These are phyloP conservation scores for Pythium utonaiense DNA, from an alignment of 352 stramenopile species.

Conservation along the genomic window DNA sequence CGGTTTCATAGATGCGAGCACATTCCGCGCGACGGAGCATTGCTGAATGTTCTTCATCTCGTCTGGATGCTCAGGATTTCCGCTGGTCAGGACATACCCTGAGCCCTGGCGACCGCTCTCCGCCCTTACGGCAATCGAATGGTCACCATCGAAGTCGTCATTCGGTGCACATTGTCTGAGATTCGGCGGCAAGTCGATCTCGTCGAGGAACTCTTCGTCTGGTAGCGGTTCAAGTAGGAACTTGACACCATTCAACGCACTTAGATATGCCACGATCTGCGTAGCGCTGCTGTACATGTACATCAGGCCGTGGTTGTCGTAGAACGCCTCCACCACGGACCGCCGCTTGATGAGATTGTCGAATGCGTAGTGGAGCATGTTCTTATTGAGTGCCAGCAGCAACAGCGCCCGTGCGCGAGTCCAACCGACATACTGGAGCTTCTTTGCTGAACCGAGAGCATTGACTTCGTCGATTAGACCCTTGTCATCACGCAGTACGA, in stretches of 20 bases:
- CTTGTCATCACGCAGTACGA: conserved; percentile 66
- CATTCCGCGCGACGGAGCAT: conserved; percentile 50
- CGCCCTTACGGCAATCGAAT: conserved; percentile 19
- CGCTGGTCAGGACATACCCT: conserved; percentile 3
- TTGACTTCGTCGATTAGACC: conserved; percentile 57
- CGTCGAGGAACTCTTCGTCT: conserved; percentile 11
- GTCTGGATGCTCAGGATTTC: conserved; percentile 27
- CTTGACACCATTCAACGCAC: conserved; percentile 65
- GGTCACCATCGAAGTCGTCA: conserved; percentile 28
- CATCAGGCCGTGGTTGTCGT: conserved; percentile 50
- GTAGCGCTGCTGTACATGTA: conserved; percentile 61
- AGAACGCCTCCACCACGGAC: conserved; percentile 57
- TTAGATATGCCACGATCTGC: conserved; percentile 55
- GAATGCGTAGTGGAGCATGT: conserved; percentile 68
- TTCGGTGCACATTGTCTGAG: conserved; percentile 51
- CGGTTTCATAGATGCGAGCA: conserved; percentile 33
- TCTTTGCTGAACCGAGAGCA: conserved; percentile 24
- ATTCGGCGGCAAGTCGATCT: conserved; percentile 40
- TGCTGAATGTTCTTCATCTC: conserved; percentile 45
- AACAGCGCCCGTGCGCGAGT: conserved; percentile 61
- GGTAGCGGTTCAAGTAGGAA: conserved; percentile 32
- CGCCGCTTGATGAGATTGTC: conserved; percentile 77
- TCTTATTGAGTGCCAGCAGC: conserved; percentile 66
- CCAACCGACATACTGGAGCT: conserved; percentile 61
- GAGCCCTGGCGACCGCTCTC: conserved; percentile 1